These are phyloP conservation scores for Gnaphalium uliginosum DNA, from an alignment of 129 eudicot genomes.

Conservation along the genomic window DNA sequence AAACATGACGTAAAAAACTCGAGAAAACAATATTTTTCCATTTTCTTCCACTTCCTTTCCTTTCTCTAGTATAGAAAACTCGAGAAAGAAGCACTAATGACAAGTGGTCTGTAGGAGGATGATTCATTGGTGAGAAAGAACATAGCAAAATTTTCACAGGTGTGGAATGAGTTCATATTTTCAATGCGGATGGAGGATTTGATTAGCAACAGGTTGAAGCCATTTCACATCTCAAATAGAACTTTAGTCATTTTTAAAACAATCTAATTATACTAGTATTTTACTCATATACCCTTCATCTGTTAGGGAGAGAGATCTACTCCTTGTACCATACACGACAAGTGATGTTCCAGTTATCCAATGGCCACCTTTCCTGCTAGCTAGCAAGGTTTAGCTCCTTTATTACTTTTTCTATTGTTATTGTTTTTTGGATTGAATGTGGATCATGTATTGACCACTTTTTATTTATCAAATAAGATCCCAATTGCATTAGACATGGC, in stretches of 20 bases:
- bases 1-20: background rate
- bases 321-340: constrained; percentile 89
- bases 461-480: constrained; percentile 50
- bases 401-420: background rate
- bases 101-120: constrained; percentile 47
- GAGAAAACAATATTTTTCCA: background rate
- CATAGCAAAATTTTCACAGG: constrained; percentile 92
- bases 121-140: constrained; percentile 56
- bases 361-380: constrained; percentile 99
- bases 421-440: constrained; percentile 5
- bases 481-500: constrained; percentile 99
- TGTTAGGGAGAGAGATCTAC: constrained; percentile 86
- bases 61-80: too few relatives aligned
- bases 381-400: constrained; percentile 76
- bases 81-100: background rate
- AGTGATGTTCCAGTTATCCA: constrained; percentile 79
- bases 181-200: constrained; percentile 93
- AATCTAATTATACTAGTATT: background rate
- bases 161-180: constrained; percentile 95
- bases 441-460: constrained; percentile 24
- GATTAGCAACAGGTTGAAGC: constrained; percentile 75
- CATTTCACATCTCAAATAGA: constrained; percentile 12
- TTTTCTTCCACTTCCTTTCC: constrained; percentile 15
- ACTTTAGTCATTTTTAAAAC: background rate
- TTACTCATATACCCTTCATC: constrained; percentile 2